phyloP scores from a whole-genome alignment of 192 early-diverging fungal species.

The Coemansia sp. region DNA sequence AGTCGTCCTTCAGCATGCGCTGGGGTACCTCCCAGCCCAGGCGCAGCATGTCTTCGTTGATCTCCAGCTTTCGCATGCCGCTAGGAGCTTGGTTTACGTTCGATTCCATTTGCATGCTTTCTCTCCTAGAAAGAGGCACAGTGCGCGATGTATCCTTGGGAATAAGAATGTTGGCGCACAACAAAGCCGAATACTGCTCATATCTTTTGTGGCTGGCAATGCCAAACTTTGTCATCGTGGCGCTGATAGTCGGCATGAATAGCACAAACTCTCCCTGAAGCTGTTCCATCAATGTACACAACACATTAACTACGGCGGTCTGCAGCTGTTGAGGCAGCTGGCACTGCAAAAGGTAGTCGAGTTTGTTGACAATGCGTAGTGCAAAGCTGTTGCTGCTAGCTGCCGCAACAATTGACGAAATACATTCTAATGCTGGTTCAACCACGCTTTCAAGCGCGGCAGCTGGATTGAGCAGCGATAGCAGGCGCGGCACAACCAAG shows the following conservation, averaged over 20 bases:
- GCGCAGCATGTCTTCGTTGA: slow-evolving; percentile 68
- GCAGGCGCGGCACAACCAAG: slow-evolving; percentile 86
- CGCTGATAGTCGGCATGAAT: slow-evolving; percentile 89
- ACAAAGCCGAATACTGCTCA: slow-evolving; percentile 74
- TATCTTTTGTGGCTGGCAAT: slow-evolving; percentile 73
- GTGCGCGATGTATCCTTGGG: slow-evolving; percentile 22
- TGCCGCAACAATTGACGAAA: slow-evolving; percentile 74
- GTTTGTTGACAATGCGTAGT: slow-evolving; percentile 87
- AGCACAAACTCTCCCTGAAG: slow-evolving; percentile 85
- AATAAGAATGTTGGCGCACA: slow-evolving; percentile 75
- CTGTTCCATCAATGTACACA: slow-evolving; percentile 84
- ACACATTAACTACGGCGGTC: slow-evolving; percentile 75
- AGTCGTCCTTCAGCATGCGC: slow-evolving; percentile 74
- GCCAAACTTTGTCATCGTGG: slow-evolving; percentile 70
- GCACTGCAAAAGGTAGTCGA: slow-evolving; percentile 76
- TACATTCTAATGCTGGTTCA: slow-evolving; percentile 72
- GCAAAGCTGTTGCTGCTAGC: slow-evolving; percentile 89
- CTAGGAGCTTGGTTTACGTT: neutral
- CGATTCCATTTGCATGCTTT: neutral
- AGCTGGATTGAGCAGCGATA: slow-evolving; percentile 75
- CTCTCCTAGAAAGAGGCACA: slow-evolving; percentile 6
- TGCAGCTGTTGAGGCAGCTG: slow-evolving; percentile 60
- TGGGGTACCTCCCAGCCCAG: slow-evolving; percentile 75
- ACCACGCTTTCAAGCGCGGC: slow-evolving; percentile 66
- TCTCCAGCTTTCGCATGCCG: slow-evolving; percentile 20